Percentiles rank a stretch among this genome's conserved stretches.
Conservation (phyloP, 148 eudicot genomes). For the Diospyros lotus region DNA sequence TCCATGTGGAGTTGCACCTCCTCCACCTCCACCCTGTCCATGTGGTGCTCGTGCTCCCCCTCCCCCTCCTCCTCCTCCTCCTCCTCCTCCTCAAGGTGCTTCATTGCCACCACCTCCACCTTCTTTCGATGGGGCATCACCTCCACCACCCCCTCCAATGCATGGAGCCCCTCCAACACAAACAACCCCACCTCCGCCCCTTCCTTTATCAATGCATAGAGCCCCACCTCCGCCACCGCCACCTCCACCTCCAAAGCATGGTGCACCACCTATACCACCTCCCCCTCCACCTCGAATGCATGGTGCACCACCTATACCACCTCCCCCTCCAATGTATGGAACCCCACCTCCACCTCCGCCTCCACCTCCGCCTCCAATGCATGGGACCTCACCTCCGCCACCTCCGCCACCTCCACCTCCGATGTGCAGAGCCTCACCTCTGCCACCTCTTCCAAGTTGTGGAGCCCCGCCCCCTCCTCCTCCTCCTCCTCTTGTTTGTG, state of each 20-base stretch:
- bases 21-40: constrained; percentile 1
- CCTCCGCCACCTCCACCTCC: constrained; percentile 18
- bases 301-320: constrained; percentile 16
- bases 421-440: constrained; percentile 10
- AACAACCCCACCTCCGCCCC: constrained; percentile 26
- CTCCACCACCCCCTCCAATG: constrained; percentile 23
- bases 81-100: constrained; percentile 16
- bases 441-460: constrained; percentile 31
- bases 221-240: constrained; percentile 21
- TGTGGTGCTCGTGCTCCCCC: constrained; percentile 16
- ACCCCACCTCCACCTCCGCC: constrained; percentile 13
- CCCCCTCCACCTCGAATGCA: neutral
- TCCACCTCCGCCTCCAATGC: constrained; percentile 13
- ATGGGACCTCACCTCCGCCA: constrained; percentile 23
- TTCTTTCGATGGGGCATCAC: constrained; percentile 2
- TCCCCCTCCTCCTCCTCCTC: constrained; percentile 22
- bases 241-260: constrained; percentile 9
- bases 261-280: constrained; percentile 33
- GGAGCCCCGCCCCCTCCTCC: constrained; percentile 41
- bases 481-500: constrained; percentile 25
- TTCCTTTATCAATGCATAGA: constrained; percentile 7
- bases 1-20: constrained; percentile 10
- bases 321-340: constrained; percentile 25
- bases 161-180: constrained; percentile 11
- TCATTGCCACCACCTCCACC: too few relatives aligned